Conservation (phyloP, 139 green algal species). For the Coelastrella sp. region DNA sequence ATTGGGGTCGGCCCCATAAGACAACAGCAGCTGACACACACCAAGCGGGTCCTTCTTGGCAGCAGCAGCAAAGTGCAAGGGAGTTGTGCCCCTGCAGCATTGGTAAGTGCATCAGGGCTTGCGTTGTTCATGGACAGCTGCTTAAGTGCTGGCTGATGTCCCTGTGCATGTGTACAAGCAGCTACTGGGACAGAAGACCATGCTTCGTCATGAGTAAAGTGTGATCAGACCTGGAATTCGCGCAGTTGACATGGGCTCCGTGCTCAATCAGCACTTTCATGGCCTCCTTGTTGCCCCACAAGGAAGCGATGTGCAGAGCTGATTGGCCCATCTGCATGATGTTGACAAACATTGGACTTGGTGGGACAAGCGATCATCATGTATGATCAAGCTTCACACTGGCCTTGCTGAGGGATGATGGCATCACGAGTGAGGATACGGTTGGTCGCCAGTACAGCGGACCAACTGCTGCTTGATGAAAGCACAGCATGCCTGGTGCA, state of each 20-base stretch:
- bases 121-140: no score
- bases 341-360: no score
- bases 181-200: no score
- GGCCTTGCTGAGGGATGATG: no score
- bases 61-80: constrained; percentile 76
- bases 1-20: constrained; percentile 54
- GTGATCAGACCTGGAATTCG: constrained; percentile 52
- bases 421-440: no score
- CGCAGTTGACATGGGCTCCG: constrained; percentile 60
- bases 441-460: no score
- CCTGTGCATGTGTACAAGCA: neutral
- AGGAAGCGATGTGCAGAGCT: constrained; percentile 52
- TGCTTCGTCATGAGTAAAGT: neutral
- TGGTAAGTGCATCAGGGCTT: no score
- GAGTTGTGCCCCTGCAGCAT: constrained; percentile 53
- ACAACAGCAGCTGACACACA: constrained; percentile 64
- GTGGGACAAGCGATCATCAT: no score
- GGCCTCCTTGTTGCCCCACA: constrained; percentile 48
- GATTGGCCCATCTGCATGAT: constrained; percentile 77
- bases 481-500: neutral
- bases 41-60: constrained; percentile 60
- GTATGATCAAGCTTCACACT: no score
- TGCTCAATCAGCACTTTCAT: constrained; percentile 58
- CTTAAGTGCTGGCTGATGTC: neutral
- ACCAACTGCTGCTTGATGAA: no score